Evolutionary conservation across 73 alveolate species (phyloP).

Genomic region (Stentor roeselii): DNA sequence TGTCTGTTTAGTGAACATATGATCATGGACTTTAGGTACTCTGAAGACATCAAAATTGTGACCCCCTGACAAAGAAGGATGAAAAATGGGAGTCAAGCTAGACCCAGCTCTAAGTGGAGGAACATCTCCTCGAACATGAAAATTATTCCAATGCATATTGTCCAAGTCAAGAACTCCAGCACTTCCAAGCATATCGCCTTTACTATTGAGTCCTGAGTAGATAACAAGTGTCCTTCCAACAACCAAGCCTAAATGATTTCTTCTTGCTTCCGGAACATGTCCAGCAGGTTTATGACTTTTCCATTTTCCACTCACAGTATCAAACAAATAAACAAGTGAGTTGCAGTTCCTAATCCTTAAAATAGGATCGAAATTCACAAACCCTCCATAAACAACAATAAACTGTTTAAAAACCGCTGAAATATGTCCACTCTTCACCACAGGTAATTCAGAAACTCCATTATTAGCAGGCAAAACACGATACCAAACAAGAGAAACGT

Average conservation of each 20-base stretch:
- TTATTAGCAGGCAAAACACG: background rate
- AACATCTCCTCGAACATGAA: background rate
- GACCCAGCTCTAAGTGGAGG: background rate
- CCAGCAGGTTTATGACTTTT: background rate
- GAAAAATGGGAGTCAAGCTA: background rate
- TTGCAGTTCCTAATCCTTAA: background rate
- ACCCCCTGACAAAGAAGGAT: background rate
- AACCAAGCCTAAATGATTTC: background rate
- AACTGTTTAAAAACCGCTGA: background rate
- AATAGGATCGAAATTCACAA: background rate
- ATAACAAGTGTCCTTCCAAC: background rate
- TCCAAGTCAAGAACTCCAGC: background rate
- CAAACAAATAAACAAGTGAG: background rate
- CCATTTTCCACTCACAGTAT: background rate
- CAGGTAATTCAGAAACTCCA: background rate
- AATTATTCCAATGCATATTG: background rate
- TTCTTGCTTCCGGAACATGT: background rate
- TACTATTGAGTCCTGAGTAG: background rate
- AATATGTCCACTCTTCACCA: background rate
- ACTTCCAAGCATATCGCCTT: background rate
- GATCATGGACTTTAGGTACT: background rate
- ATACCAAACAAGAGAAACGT: background rate
- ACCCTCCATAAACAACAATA: background rate
- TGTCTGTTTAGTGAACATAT: background rate
- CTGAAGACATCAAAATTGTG: background rate